A percentile compares a stretch with the other conserved stretches of the same genome.
phyloP scores from a whole-genome alignment of 2,329 filamentous ascomycete genomes.

The Thielaviopsis euricoi region DNA sequence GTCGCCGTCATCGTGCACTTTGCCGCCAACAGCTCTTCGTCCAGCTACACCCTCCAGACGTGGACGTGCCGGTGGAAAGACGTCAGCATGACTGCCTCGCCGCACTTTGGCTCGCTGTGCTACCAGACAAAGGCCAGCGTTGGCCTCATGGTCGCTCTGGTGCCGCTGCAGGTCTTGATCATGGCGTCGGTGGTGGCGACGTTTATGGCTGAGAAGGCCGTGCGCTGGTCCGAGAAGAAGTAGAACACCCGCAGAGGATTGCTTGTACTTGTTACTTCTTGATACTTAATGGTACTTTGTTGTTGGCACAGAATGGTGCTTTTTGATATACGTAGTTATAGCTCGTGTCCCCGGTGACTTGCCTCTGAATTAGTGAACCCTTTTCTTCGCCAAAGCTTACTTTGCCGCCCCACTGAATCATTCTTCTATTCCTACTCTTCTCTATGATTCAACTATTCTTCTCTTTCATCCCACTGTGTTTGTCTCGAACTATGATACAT shows the following conservation, averaged over 20 bases:
- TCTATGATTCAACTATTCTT: too few species aligned
- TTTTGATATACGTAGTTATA: too few species aligned
- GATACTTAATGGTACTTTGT: too few species aligned
- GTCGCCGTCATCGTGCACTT: constrained; percentile 23
- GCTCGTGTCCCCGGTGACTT: too few species aligned
- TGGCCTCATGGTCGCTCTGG: constrained; percentile 36
- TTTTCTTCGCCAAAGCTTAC: too few species aligned
- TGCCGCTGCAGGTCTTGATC: constrained; percentile 37
- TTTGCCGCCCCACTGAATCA: too few species aligned
- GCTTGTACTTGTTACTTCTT: too few species aligned
- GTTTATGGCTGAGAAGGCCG: background rate
- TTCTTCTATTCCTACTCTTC: background rate
- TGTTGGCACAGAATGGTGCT: too few species aligned
- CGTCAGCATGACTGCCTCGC: constrained; percentile 33
- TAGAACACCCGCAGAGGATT: too few species aligned
- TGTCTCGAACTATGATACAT: background rate
- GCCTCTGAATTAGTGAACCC: too few species aligned
- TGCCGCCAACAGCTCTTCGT: background rate
- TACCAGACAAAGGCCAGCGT: constrained; percentile 36
- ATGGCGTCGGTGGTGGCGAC: constrained; percentile 29
- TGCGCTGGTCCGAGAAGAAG: background rate
- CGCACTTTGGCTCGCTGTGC: constrained; percentile 41
- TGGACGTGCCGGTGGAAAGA: constrained; percentile 46
- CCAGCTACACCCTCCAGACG: constrained; percentile 32
- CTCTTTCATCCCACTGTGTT: background rate